Conservation (phyloP, 768 basidiomycete species). For the Tylopilus balloui region DNA sequence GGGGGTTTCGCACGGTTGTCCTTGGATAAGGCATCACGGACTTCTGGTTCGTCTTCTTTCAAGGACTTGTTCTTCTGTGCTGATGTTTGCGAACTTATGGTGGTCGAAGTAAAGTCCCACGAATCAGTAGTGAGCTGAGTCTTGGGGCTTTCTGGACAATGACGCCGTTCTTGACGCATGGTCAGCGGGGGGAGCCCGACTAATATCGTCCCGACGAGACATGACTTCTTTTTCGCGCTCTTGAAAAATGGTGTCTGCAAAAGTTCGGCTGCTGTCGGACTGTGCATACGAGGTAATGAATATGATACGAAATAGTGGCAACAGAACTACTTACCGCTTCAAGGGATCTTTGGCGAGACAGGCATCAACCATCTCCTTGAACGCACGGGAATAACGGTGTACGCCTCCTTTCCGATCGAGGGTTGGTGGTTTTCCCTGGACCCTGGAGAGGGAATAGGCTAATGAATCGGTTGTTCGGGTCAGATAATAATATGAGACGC, state of each 20-base stretch:
- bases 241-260: slow-evolving; percentile 77
- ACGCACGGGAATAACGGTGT: slow-evolving; percentile 71
- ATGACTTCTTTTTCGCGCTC: slow-evolving; percentile 69
- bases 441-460: slow-evolving; percentile 35
- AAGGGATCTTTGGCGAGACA: slow-evolving; percentile 85
- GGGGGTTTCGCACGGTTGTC: slow-evolving; percentile 1
- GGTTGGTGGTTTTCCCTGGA: slow-evolving; percentile 73
- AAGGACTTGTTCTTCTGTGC: too few relatives aligned
- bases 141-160: slow-evolving; percentile 35
- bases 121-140: slow-evolving; percentile 60
- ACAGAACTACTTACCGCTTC: slow-evolving; percentile 46
- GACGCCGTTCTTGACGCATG: slow-evolving; percentile 65
- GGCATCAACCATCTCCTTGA: slow-evolving; percentile 77
- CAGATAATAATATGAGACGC: slow-evolving; percentile 17
- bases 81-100: slow-evolving; percentile 36
- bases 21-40: background rate
- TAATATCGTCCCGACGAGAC: slow-evolving; percentile 73
- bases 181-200: slow-evolving; percentile 70
- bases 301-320: background rate
- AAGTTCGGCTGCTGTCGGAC: slow-evolving; percentile 76
- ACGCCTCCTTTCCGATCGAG: slow-evolving; percentile 68
- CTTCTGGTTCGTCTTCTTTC: slow-evolving; percentile 8
- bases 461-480: background rate
- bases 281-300: slow-evolving; percentile 26
- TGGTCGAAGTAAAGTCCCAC: slow-evolving; percentile 67